Evolutionary conservation across 2,329 filamentous ascomycete genomes (phyloP), one percentile per base, ranked within the genome.

Genomic region (Emericellopsis cladophorae): DNA sequence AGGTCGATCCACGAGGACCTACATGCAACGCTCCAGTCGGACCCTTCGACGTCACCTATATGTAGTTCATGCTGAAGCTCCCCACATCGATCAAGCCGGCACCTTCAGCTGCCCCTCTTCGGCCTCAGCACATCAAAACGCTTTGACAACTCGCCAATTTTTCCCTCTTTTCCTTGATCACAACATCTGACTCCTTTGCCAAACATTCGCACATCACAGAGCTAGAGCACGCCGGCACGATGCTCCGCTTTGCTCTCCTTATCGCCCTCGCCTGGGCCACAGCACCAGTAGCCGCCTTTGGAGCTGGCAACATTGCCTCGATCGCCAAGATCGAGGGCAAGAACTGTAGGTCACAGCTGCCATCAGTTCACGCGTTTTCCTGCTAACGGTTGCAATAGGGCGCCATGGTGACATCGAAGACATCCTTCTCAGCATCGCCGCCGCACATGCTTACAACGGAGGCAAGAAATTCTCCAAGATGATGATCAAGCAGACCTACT

Each of bases 381-480:
- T 21, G 10, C 35, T 37, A n/a, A 12, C 11, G 5, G 5, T 7
- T 21, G n/a, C 18, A 22, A 10, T 23, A 81, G 76, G 82, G 82
- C 81, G 84, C 49, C 84, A 90, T 72, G 84, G 84, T 54, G 89
- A 95, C 61, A 93, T 95, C 54, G 89, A 95, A 68, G 89, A 95
- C 67, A 81, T 83, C 29, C 77, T 95, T 42, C 76, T 94, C 44
- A 79, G 75, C 45, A 68, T 95, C 23, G 63, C 79, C 37, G 70
- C 72, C 62, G 70, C 70, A 40, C 64, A 59, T 37, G 66, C 65
- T 50, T 59, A 69, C 45, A 67, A 66, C 49, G 66, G 67, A 49
- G 67, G 68, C 50, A 88, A 89, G 68, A 93, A 89, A 55, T 95
- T 94, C 64, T 78, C 75, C 67, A 92, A 92, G 66, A 76, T 94